These are phyloP conservation scores for Pseudoneurospora amorphoporcata DNA, from an alignment of 495 filamentous ascomycete genomes.

Conservation along the genomic window DNA sequence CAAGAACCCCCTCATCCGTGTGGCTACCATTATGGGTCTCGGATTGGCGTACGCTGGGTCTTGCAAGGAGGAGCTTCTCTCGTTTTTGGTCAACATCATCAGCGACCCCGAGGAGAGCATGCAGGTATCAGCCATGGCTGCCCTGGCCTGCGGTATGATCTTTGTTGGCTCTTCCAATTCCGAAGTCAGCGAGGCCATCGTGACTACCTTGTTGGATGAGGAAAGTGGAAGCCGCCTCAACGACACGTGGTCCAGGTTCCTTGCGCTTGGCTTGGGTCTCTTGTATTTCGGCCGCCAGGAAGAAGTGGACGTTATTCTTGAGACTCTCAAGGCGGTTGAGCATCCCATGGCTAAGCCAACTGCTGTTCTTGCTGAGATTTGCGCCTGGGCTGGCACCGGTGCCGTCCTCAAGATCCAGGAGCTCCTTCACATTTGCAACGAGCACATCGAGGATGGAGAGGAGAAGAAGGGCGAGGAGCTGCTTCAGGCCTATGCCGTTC, in stretches of 20 bases:
- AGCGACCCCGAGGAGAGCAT: constrained; percentile 72
- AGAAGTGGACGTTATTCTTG: constrained; percentile 89
- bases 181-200: constrained; percentile 78
- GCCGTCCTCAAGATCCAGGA: constrained; percentile 95
- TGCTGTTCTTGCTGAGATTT: constrained; percentile 83
- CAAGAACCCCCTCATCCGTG: constrained; percentile 64
- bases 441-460: constrained; percentile 83
- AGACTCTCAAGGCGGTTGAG: constrained; percentile 90
- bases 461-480: constrained; percentile 92
- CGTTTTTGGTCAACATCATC: constrained; percentile 75
- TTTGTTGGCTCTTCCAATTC: constrained; percentile 88
- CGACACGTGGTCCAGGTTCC: constrained; percentile 96
- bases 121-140: constrained; percentile 94
- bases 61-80: constrained; percentile 72
- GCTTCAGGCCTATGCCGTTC: constrained; percentile 87
- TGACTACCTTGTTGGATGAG: constrained; percentile 84
- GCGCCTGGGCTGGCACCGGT: constrained; percentile 94
- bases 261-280: constrained; percentile 86
- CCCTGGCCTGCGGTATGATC: constrained; percentile 78
- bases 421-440: constrained; percentile 92
- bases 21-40: constrained; percentile 88
- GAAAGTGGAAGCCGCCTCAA: constrained; percentile 79
- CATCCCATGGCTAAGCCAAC: constrained; percentile 91
- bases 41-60: constrained; percentile 90
- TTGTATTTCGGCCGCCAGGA: constrained; percentile 95